Base-by-base conservation (phyloP, 257 asterid species). In the Solanum medicagineum region DNA sequence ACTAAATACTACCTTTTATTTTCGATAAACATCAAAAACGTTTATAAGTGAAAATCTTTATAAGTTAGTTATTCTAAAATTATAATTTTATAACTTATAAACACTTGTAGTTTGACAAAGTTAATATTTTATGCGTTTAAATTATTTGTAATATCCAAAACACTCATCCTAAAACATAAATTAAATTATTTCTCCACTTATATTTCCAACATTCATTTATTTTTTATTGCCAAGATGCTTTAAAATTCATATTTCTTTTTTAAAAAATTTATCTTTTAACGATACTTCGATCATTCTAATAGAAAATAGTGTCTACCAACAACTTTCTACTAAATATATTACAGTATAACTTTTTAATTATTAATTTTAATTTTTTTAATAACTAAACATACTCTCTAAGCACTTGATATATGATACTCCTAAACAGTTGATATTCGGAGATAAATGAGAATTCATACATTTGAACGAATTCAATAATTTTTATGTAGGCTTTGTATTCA, bases 361-460 rank as follows among this genome's bases (percentile, higher is more conserved):
- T 12, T 14, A 63, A 16, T 12, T 29, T 10, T n/a, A 10, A 59
- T 4, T n/a, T 44, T 44, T 44, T 44, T 44, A 7, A 44, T 8
- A 36, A 36, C 42, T 5, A 36, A 36, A 5, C 42, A 36, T 36
- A 36, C 42, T 36, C 42, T 36, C 42, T 36, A 3, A 36, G 6
- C 42, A 36, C 42, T 36, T 36, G 42, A 36, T 36, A 36, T 36
- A 36, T 36, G 42, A 36, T 44, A 44, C 49, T 8, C 8, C 10
- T 49, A 9, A 49, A 49, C 54, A 49, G 36, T 32, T 32, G 36
- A 32, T 32, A 5, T 62, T 29, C 42, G 1, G 1, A 36, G 0
- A 4, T 36, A 36, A 36, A 36, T 36, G 0, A 0, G 1, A 5
- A 36, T 36, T 36, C 1, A 4, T 36, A 0, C 0, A 36, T 5